A percentile compares a stretch with the other conserved stretches of the same genome.
phyloP scores from a whole-genome alignment of 2,329 filamentous ascomycete genomes.

The Cordyceps farinosa region DNA sequence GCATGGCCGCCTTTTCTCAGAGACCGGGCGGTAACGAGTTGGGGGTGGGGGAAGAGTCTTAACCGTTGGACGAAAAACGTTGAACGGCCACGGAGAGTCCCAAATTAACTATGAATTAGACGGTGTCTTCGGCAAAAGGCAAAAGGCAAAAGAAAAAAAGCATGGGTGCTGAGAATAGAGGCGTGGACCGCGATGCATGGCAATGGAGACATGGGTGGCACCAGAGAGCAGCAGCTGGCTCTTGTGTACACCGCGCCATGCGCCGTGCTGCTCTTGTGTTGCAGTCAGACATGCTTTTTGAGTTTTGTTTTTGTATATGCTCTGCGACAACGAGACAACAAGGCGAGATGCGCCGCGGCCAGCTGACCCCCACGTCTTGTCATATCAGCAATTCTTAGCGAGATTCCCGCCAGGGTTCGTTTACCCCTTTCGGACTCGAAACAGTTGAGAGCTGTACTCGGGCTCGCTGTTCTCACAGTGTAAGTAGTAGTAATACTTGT shows the following conservation, averaged over 20 bases:
- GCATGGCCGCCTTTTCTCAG: not conserved
- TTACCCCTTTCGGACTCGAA: not conserved
- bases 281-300: not conserved
- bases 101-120: not conserved
- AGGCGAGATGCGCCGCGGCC: not conserved
- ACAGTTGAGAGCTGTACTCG: not conserved
- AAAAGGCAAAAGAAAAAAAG: not conserved
- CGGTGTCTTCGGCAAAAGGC: not conserved
- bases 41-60: not conserved
- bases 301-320: not conserved
- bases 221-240: not conserved
- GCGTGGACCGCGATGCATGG: not conserved
- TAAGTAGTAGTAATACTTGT: too few species aligned
- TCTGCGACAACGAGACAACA: not conserved
- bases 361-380: not conserved
- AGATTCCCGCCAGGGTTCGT: not conserved
- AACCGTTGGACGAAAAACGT: not conserved
- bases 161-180: not conserved
- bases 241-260: not conserved
- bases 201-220: not conserved
- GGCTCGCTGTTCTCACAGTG: not conserved
- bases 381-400: not conserved
- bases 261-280: not conserved
- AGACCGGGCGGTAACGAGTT: not conserved
- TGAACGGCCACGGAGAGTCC: not conserved